These are phyloP conservation scores for Castanospermum australe DNA, from an alignment of 306 rosid species.

Conservation along the genomic window DNA sequence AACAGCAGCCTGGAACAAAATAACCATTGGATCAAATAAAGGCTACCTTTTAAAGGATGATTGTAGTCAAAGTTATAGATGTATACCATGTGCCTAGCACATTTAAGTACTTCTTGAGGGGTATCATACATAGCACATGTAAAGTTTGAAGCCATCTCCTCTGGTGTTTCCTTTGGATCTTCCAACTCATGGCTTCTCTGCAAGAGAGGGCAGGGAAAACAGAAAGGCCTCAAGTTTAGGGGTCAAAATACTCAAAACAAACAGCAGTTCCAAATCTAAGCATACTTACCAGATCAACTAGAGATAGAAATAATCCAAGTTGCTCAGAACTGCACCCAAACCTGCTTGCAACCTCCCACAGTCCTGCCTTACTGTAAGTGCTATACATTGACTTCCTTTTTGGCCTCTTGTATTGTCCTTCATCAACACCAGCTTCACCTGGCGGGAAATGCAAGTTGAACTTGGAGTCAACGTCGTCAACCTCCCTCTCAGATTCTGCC, in stretches of 20 bases:
- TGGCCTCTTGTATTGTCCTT: conserved; percentile 94
- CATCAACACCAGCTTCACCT: conserved; percentile 92
- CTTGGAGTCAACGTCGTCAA: conserved; percentile 97
- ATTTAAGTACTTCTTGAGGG: conserved; percentile 89
- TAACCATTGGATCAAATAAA: neutral
- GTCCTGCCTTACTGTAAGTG: conserved; percentile 80
- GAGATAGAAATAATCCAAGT: conserved; percentile 81
- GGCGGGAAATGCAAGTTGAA: conserved; percentile 96
- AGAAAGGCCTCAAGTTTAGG: conserved; percentile 17
- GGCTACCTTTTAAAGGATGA: neutral
- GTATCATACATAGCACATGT: conserved; percentile 86
- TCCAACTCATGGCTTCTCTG: conserved; percentile 84
- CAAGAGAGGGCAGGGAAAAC: neutral
- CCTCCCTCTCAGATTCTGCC: conserved; percentile 96
- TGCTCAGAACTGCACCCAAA: conserved; percentile 97
- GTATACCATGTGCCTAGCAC: conserved; percentile 95
- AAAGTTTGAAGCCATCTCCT: conserved; percentile 93
- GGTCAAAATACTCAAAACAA: no score
- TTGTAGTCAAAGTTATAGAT: neutral
- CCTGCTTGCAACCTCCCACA: conserved; percentile 95
- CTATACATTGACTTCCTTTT: conserved; percentile 82
- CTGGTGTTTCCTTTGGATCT: conserved; percentile 97
- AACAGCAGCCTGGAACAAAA: conserved; percentile 82
- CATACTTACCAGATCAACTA: conserved; percentile 63
- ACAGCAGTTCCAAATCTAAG: conserved; percentile 25